These are phyloP conservation scores for Magnaporthiopsis rhizophila DNA, from an alignment of 2,329 filamentous ascomycete genomes.

Conservation along the genomic window DNA sequence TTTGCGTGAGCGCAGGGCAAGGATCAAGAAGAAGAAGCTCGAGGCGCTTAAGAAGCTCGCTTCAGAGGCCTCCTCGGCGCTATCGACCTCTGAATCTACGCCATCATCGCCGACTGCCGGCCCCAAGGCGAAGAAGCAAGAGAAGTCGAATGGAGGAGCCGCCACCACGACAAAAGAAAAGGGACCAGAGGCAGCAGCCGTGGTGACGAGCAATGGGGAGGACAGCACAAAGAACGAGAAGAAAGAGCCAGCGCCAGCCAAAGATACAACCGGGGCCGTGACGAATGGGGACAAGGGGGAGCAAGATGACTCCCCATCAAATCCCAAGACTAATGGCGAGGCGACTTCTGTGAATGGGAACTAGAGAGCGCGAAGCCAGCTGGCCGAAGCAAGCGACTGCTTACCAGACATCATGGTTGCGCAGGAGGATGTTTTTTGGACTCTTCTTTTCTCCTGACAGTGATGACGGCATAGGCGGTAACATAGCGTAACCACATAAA, in stretches of 20 bases:
- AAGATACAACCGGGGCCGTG: background rate
- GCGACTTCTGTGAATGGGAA: background rate
- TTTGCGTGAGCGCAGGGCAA: background rate
- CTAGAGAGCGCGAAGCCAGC: background rate
- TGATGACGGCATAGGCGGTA: no score
- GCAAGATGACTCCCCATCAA: background rate
- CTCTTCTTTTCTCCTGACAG: no score
- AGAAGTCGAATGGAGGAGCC: background rate
- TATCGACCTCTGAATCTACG: background rate
- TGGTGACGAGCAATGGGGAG: background rate
- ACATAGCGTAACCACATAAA: no score
- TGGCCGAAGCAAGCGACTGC: background rate
- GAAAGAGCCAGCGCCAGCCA: background rate
- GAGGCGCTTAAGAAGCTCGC: conserved; percentile 2
- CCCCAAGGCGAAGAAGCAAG: background rate
- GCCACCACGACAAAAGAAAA: background rate
- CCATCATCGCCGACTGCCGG: no score
- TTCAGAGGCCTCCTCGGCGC: background rate
- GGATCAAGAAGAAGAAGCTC: conserved; percentile 6
- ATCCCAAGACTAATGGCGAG: background rate
- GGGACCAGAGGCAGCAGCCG: background rate
- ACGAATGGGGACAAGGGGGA: background rate
- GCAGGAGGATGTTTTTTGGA: no score
- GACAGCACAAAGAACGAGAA: background rate
- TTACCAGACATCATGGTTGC: no score